These are phyloP conservation scores for Harringtonia lauricola DNA, from an alignment of 2,329 filamentous ascomycete species.

Conservation along the genomic window DNA sequence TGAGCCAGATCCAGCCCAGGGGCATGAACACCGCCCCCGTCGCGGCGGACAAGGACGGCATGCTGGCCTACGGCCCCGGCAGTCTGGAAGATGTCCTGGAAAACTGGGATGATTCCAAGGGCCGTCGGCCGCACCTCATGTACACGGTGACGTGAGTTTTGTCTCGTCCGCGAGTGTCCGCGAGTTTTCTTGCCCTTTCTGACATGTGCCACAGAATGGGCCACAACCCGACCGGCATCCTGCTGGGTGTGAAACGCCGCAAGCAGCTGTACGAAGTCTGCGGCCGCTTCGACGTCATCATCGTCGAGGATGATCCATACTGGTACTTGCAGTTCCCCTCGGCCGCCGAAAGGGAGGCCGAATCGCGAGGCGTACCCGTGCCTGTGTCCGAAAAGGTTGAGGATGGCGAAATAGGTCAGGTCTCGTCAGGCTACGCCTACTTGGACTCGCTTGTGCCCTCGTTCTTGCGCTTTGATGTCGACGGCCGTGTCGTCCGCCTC, in stretches of 20 bases:
- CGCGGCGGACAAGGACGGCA: constrained; percentile 67
- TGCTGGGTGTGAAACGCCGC: constrained; percentile 61
- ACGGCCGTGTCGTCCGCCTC: constrained; percentile 78
- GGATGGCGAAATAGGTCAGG: constrained; percentile 17
- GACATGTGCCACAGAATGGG: constrained; percentile 57
- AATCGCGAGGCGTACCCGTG: constrained; percentile 28
- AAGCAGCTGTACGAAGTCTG: constrained; percentile 73
- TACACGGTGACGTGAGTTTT: constrained; percentile 75
- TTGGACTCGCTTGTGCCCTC: constrained; percentile 76
- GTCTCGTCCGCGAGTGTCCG: background rate
- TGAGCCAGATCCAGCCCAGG: constrained; percentile 54
- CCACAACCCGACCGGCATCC: constrained; percentile 77
- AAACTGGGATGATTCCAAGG: constrained; percentile 68
- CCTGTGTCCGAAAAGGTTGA: constrained; percentile 14
- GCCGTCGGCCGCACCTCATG: constrained; percentile 69
- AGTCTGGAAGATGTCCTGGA: constrained; percentile 67
- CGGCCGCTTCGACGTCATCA: constrained; percentile 77
- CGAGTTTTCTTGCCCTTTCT: background rate
- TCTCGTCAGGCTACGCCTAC: constrained; percentile 58
- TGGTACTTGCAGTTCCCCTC: constrained; percentile 89
- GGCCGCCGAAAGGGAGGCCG: constrained; percentile 41
- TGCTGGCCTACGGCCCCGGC: constrained; percentile 62
- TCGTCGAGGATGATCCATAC: constrained; percentile 90
- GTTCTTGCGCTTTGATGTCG: constrained; percentile 68
- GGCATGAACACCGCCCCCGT: constrained; percentile 67